Evolutionary conservation across 768 basidiomycete genomes (phyloP), one percentile per base, ranked within the genome.

Genomic region (Lyophyllum semitale): DNA sequence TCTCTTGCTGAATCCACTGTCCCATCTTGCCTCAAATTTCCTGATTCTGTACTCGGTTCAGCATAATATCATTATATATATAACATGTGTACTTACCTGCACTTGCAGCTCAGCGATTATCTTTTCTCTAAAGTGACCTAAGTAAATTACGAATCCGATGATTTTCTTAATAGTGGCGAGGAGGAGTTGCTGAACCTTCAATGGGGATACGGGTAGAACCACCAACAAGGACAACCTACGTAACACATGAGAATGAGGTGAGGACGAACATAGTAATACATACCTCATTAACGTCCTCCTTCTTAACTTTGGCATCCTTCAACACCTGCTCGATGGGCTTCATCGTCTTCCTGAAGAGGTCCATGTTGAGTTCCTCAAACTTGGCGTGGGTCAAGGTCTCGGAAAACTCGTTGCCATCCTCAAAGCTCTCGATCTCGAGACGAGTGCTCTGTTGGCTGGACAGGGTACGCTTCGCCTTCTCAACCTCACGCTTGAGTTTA

Each of bases 191-290:
- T 97, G 95, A 61, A 99, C 94, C 81, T 96, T n/a, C n/a, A n/a
- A n/a, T 97, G 73, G 96, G 96, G 66, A 99, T 99, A 87, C 96
- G 95, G 64, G 96, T 99, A 27, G 96, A 98, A 74, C 94, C 94
- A 73, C 94, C 94, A 57, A 96, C 93, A 50, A 96, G 92, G 47
- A 94, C 90, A 60, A 93, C 79, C 89, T 87, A 45, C 7, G 18
- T 46, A 18, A 23, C 26, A 30, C 26, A 48, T 50, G 2, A 54
- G 40, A 29, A 17, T 32, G 30, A 32, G 29, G 45, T 50, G 17
- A 1, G 47, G 48, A 8, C 18, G 20, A 33, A 35, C 1, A 1
- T 12, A 15, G 3, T 12, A 49, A 32, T 45, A 38, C 23, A 71
- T 77, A 88, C 90, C 77, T 98, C 95, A 60, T 95, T 84, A 49